A percentile compares a stretch with the other conserved stretches of the same genome.
Conservation (phyloP, 306 rosid species). For the Luffa acutangula region DNA sequence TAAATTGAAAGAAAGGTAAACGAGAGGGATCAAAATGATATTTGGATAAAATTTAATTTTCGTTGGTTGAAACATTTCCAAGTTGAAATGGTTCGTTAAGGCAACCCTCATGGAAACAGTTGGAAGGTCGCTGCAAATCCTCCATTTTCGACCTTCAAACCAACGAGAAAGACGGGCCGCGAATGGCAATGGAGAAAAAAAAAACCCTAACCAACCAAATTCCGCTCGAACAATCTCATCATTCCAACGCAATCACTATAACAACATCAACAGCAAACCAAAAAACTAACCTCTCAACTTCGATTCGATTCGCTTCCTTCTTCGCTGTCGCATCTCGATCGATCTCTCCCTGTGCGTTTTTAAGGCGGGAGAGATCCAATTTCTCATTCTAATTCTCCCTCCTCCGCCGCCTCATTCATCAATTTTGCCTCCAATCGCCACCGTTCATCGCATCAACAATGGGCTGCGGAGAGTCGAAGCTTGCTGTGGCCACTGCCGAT, state of each 20-base stretch:
- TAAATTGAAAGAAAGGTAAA: too few species aligned
- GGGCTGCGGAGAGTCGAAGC: constrained; percentile 86
- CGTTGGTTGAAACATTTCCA: too few species aligned
- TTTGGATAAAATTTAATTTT: too few species aligned
- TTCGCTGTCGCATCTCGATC: background rate
- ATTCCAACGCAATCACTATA: background rate
- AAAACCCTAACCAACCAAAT: background rate
- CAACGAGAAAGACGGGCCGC: background rate
- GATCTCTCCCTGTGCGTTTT: background rate
- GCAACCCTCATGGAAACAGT: background rate
- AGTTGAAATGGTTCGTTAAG: too few species aligned
- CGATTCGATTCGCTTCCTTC: background rate
- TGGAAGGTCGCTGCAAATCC: background rate
- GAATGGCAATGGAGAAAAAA: background rate
- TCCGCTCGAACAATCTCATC: background rate
- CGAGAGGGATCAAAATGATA: too few species aligned
- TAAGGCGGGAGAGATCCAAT: background rate
- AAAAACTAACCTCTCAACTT: background rate
- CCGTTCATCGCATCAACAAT: constrained; percentile 10
- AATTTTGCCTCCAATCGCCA: background rate
- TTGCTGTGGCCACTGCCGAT: constrained; percentile 46
- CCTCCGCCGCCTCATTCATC: background rate
- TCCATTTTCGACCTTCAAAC: background rate
- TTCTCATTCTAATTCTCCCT: background rate
- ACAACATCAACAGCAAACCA: background rate